Conservation (phyloP, 2,329 filamentous ascomycete species). For the Dactylellina parvicollis region DNA sequence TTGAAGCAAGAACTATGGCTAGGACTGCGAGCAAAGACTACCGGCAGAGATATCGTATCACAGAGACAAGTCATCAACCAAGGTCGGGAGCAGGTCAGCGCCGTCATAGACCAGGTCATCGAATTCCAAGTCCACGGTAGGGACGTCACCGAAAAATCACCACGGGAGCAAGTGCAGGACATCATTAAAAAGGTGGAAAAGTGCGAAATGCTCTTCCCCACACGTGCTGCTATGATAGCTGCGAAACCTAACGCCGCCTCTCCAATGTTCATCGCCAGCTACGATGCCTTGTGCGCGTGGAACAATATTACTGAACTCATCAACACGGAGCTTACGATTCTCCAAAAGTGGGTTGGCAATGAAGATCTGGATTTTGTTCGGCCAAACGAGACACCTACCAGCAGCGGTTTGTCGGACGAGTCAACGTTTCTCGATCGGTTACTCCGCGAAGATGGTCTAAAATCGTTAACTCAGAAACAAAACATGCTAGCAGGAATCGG, state of each 20-base stretch:
- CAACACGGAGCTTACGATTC: constrained; percentile 88
- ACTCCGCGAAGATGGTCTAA: constrained; percentile 93
- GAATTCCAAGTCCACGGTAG: constrained; percentile 94
- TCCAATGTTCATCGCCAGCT: constrained; percentile 79
- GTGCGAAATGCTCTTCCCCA: constrained; percentile 85
- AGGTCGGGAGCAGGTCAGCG: constrained; percentile 76
- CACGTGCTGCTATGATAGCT: constrained; percentile 75
- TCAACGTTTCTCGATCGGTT: constrained; percentile 93
- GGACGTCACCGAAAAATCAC: constrained; percentile 86
- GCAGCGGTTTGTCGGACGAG: constrained; percentile 81
- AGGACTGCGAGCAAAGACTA: constrained; percentile 82
- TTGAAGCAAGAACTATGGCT: constrained; percentile 81
- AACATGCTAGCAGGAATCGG: constrained; percentile 88
- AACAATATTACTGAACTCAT: constrained; percentile 97
- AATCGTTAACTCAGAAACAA: constrained; percentile 81
- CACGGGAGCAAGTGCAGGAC: constrained; percentile 87
- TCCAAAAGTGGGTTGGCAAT: constrained; percentile 97
- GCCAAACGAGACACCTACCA: constrained; percentile 74
- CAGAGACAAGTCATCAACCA: constrained; percentile 91
- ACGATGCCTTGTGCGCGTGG: constrained; percentile 91
- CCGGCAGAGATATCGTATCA: constrained; percentile 82
- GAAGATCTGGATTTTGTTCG: constrained; percentile 90
- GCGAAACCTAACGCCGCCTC: constrained; percentile 82
- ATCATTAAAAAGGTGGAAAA: constrained; percentile 90
- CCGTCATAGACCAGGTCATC: constrained; percentile 84